phyloP scores from a whole-genome alignment of 2,329 filamentous ascomycete genomes.

The Xylaria hypoxylon region DNA sequence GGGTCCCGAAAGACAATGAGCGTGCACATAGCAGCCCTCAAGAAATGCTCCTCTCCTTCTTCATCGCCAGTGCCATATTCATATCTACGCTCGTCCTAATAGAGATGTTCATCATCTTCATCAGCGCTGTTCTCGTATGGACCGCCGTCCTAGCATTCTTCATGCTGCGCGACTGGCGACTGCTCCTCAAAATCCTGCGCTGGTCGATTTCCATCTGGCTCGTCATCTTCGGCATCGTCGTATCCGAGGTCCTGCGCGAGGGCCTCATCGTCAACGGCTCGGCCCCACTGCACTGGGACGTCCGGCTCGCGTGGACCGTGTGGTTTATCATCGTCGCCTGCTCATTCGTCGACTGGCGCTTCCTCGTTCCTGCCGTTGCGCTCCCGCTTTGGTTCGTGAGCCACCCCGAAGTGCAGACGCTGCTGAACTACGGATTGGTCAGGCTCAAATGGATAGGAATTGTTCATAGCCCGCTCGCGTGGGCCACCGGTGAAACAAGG shows the following conservation, averaged over 20 bases:
- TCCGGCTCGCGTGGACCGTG: constrained; percentile 38
- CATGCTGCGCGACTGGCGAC: constrained; percentile 39
- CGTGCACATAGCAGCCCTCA: neutral
- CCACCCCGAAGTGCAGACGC: constrained; percentile 29
- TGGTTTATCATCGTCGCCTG: constrained; percentile 41
- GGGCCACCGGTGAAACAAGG: constrained; percentile 8
- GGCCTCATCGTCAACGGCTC: constrained; percentile 40
- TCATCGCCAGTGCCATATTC: constrained; percentile 39
- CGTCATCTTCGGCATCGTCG: constrained; percentile 41
- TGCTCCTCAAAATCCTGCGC: constrained; percentile 41
- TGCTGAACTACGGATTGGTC: constrained; percentile 42
- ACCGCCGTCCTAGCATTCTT: constrained; percentile 41
- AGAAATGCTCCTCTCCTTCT: constrained; percentile 40
- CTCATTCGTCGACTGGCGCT: constrained; percentile 38
- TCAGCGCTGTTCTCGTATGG: constrained; percentile 41
- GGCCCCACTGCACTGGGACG: constrained; percentile 37
- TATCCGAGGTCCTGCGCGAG: constrained; percentile 39
- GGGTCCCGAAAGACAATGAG: neutral
- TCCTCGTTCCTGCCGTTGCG: constrained; percentile 33
- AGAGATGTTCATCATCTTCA: constrained; percentile 42
- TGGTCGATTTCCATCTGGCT: constrained; percentile 44
- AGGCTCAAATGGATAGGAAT: constrained; percentile 38
- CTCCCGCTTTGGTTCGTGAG: constrained; percentile 32
- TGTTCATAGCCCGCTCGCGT: constrained; percentile 38
- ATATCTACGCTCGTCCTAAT: no score